Evolutionary conservation across 2,329 filamentous ascomycete genomes (phyloP).

Genomic region (Penicillium decumbens): DNA sequence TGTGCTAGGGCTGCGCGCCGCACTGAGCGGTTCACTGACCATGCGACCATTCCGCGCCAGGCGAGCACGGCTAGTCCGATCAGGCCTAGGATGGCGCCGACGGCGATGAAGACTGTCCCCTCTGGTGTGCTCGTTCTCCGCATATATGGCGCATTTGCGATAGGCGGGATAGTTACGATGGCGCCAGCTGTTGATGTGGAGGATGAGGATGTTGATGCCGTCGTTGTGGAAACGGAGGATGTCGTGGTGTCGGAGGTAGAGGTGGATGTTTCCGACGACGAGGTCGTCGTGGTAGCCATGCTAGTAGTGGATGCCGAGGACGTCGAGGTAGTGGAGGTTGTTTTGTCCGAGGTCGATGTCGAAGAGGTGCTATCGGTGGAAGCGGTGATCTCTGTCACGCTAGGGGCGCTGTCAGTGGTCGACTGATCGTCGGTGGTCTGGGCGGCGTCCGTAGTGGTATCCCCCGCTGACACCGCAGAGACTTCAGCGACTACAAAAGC

Average conservation of each 20-base stretch:
- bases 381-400: slow-evolving; percentile 16
- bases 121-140: slow-evolving; percentile 78
- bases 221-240: slow-evolving; percentile 23
- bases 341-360: slow-evolving; percentile 13
- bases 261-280: slow-evolving; percentile 21
- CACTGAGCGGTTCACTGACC: slow-evolving; percentile 86
- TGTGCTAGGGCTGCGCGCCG: slow-evolving; percentile 76
- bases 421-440: slow-evolving; percentile 23
- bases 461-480: slow-evolving; percentile 17
- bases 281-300: slow-evolving; percentile 17
- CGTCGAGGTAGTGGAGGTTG: slow-evolving; percentile 13
- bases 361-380: slow-evolving; percentile 20
- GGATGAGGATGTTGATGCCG: slow-evolving; percentile 45
- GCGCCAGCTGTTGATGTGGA: slow-evolving; percentile 60
- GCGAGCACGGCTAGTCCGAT: slow-evolving; percentile 75
- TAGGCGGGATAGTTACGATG: slow-evolving; percentile 72
- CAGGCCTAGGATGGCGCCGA: slow-evolving; percentile 81
- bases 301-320: slow-evolving; percentile 15
- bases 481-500: slow-evolving; percentile 14
- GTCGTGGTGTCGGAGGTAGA: slow-evolving; percentile 22
- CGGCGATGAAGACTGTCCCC: slow-evolving; percentile 92
- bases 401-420: slow-evolving; percentile 4
- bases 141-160: slow-evolving; percentile 83
- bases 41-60: slow-evolving; percentile 84
- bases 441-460: slow-evolving; percentile 20